These are phyloP conservation scores for Plenodomus tracheiphilus DNA, from an alignment of 2,329 filamentous ascomycete genomes.

Conservation along the genomic window DNA sequence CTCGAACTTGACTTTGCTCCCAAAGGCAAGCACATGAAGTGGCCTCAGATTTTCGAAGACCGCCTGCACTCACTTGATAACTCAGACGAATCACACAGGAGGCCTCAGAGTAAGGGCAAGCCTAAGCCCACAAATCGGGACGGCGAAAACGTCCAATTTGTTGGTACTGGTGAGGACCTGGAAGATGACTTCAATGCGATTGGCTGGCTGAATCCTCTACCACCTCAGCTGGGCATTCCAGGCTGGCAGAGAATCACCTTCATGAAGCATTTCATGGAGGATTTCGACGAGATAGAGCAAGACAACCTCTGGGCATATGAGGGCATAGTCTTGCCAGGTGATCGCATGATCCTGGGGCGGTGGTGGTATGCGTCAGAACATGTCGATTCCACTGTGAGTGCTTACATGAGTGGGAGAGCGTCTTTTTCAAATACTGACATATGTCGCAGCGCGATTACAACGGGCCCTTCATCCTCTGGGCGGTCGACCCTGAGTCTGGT, in stretches of 20 bases:
- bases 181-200: slow-evolving; percentile 37
- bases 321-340: slow-evolving; percentile 53
- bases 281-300: slow-evolving; percentile 30
- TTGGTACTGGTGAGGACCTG: slow-evolving; percentile 45
- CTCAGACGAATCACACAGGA: slow-evolving; percentile 8
- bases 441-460: slow-evolving; percentile 20
- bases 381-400: slow-evolving; percentile 24
- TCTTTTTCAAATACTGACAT: slow-evolving; percentile 10
- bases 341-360: slow-evolving; percentile 51
- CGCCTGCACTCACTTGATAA: slow-evolving; percentile 42
- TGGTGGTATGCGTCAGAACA: slow-evolving; percentile 50
- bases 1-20: slow-evolving; percentile 38
- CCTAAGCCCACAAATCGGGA: slow-evolving; percentile 2
- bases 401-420: not conserved
- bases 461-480: slow-evolving; percentile 44
- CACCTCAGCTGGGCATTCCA: slow-evolving; percentile 50
- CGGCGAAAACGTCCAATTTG: slow-evolving; percentile 38
- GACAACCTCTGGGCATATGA: slow-evolving; percentile 54
- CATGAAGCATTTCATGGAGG: slow-evolving; percentile 54
- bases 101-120: slow-evolving; percentile 12
- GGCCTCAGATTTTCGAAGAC: slow-evolving; percentile 48
- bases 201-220: slow-evolving; percentile 57
- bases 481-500: slow-evolving; percentile 27
- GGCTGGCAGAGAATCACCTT: slow-evolving; percentile 60
- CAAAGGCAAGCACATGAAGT: slow-evolving; percentile 25